phyloP scores from a whole-genome alignment of 139 green algal species.

The Bryopsis sp. region DNA sequence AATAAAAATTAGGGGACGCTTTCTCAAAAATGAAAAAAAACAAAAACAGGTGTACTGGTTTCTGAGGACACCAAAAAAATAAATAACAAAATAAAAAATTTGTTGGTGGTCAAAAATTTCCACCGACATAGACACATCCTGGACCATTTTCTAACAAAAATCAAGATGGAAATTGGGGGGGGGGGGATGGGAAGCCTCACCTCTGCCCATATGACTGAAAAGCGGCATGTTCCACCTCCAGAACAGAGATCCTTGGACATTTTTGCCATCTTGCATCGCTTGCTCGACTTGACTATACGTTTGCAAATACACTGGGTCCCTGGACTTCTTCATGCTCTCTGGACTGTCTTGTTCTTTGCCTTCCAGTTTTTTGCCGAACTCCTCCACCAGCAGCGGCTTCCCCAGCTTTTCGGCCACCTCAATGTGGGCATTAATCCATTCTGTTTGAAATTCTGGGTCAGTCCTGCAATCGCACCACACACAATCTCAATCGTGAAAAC shows the following conservation, averaged over 20 bases:
- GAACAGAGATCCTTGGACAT: constrained; percentile 29
- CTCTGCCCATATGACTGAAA: constrained; percentile 13
- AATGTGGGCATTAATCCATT: constrained; percentile 46
- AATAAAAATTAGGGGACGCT: neutral
- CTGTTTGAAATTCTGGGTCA: constrained; percentile 30
- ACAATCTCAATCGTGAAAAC: neutral
- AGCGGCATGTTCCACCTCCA: constrained; percentile 32
- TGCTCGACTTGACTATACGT: constrained; percentile 25
- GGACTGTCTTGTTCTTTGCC: constrained; percentile 36
- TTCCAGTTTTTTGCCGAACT: constrained; percentile 56
- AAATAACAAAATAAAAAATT: neutral
- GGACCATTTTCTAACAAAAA: no score
- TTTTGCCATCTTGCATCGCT: constrained; percentile 23
- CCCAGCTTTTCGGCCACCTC: constrained; percentile 29
- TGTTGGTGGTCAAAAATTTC: no score
- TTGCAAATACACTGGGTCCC: constrained; percentile 27
- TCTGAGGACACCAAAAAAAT: no score
- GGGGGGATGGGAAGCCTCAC: no score
- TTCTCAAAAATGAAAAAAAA: neutral
- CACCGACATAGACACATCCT: no score
- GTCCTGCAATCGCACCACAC: neutral
- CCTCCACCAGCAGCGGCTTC: constrained; percentile 70
- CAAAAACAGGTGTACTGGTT: no score
- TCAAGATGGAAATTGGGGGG: no score
- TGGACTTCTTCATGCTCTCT: neutral